Base-by-base conservation (phyloP, 495 filamentous ascomycete genomes). In the Copromyces sp. region DNA sequence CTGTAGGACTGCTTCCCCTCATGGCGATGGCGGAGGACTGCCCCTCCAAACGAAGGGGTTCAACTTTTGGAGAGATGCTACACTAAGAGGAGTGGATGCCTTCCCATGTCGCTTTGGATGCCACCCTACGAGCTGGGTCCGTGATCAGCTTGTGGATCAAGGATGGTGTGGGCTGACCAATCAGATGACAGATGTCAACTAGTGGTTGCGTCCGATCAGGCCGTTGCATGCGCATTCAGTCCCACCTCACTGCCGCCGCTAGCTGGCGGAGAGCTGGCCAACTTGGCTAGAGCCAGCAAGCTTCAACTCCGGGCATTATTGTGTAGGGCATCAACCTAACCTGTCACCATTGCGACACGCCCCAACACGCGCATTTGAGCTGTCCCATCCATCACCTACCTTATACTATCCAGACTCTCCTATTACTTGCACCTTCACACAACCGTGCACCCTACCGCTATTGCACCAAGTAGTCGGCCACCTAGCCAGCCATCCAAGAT, bases 61-160 rank as follows among this genome's bases (percentile, higher is more conserved):
- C 29, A 16, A 11, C 35, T 32, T 32, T 61, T 61, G 53, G 53
- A 61, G 47, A 61, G 47, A 59, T 59, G 47, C 47, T 29, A 59
- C 35, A 5, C 35, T 37, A 40, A 40, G 47, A 59, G 24, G 9
- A 5, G 47, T 59, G 47, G 47, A 59, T 59, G 47, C 47, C 47
- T 59, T 32, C 53, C 53, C 12, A 61, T 32, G 53, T 61, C 53
- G 53, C 53, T 12, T 45, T 73, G 73, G 73, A 72, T 72, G 69
- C 32, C 44, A 73, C 71, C 75, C 73, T 69, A 9, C 16, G 20
- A 20, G 65, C 59, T 32, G 74, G 75, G 72, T 77, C 61, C 75
- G 75, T 77, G 75, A 77, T 72, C 75, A 75, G 3, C 8, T 38
- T 71, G 71, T 71, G 71, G 75, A 69, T 14, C 45, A 70, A 11